Conservation (phyloP, 2,329 filamentous ascomycete genomes). For the Atkinsonella hypoxylon region DNA sequence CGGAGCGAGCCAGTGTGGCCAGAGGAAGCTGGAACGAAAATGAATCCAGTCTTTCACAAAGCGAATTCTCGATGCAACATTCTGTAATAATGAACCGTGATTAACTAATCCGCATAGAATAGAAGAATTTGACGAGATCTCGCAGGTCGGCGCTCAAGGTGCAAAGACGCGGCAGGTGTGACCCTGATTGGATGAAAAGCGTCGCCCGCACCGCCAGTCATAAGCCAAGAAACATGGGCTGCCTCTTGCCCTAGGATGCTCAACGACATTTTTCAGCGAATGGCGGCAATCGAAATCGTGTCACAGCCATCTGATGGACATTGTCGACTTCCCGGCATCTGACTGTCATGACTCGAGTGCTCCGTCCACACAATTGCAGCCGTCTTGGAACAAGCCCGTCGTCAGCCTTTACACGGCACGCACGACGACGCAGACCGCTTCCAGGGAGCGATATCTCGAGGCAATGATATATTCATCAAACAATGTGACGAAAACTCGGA, state of each 20-base stretch:
- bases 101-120: too few relatives aligned
- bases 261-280: conserved; percentile 10
- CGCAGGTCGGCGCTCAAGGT: background rate
- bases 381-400: too few relatives aligned
- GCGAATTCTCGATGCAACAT: too few relatives aligned
- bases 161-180: background rate
- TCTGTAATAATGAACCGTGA: too few relatives aligned
- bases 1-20: conserved; percentile 2
- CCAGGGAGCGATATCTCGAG: too few relatives aligned
- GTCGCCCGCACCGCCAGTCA: conserved; percentile 2
- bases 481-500: background rate
- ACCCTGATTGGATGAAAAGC: conserved; percentile 5
- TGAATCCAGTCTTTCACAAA: too few relatives aligned
- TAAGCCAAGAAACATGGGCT: conserved; percentile 4
- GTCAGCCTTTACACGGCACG: too few relatives aligned
- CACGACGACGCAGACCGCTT: too few relatives aligned
- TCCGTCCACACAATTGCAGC: too few relatives aligned
- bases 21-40: conserved; percentile 2
- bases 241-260: background rate
- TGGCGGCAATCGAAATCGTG: conserved; percentile 5
- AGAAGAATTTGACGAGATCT: background rate
- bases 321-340: too few relatives aligned
- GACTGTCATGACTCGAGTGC: too few relatives aligned
- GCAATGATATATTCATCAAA: background rate
- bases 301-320: too few relatives aligned